Percentiles rank a stretch among this genome's conserved stretches.
Evolutionary conservation across 371 early-diverging fungal species (phyloP).

Genomic region (Apophysomyces ossiformis): DNA sequence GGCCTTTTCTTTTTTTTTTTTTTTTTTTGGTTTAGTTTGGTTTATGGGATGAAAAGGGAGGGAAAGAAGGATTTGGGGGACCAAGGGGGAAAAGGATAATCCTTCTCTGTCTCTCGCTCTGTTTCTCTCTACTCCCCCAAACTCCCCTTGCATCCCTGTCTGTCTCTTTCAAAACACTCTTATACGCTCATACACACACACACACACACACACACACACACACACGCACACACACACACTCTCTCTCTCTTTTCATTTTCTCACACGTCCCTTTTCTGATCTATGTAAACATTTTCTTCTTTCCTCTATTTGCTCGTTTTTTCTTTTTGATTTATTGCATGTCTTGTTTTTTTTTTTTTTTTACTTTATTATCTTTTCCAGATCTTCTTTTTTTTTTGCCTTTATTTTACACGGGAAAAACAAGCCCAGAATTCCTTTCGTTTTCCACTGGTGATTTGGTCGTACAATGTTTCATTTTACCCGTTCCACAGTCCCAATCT

Average conservation of each 20-base stretch:
- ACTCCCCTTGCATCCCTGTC: background rate
- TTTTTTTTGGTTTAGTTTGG: too few relatives aligned
- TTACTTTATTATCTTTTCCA: background rate
- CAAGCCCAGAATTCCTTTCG: background rate
- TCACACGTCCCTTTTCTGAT: too few relatives aligned
- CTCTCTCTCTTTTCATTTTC: too few relatives aligned
- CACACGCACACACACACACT: too few relatives aligned
- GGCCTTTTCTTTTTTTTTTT: background rate
- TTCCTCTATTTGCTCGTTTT: background rate
- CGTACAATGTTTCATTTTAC: slow-evolving; percentile 8
- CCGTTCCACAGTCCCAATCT: background rate
- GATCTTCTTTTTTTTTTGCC: background rate
- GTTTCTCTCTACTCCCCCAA: background rate
- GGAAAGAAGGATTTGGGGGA: too few relatives aligned
- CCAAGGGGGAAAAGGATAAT: too few relatives aligned
- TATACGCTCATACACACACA: too few relatives aligned
- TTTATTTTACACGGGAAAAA: background rate
- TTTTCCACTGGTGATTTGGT: background rate
- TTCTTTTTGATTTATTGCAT: background rate
- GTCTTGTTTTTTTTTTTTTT: slow-evolving; percentile 3
- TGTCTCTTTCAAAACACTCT: background rate
- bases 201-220: too few relatives aligned
- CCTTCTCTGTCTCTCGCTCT: too few relatives aligned
- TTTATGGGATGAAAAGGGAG: too few relatives aligned
- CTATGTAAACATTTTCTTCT: too few relatives aligned